A percentile compares a stretch with the other conserved stretches of the same genome.
These are phyloP conservation scores for Hanseniaspora vineae DNA, from an alignment of 805 yeast species.

Conservation along the genomic window DNA sequence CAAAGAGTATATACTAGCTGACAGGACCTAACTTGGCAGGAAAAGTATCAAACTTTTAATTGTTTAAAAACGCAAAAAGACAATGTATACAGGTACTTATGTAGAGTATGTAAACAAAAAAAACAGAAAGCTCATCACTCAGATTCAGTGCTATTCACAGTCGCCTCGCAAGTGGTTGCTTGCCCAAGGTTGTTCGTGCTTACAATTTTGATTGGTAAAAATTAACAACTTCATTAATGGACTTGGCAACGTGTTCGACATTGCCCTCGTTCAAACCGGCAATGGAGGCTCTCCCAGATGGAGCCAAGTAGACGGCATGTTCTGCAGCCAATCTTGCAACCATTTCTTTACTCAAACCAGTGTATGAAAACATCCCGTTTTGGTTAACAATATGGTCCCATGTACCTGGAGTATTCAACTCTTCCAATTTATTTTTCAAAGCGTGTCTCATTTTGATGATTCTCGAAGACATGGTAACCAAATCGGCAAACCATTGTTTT, in stretches of 20 bases:
- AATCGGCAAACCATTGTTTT: constrained; percentile 72
- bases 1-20: too few species aligned
- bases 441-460: constrained; percentile 66
- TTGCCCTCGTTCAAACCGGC: constrained; percentile 82
- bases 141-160: too few species aligned
- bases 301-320: constrained; percentile 71
- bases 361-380: constrained; percentile 94
- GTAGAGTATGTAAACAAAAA: too few species aligned
- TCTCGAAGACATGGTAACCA: constrained; percentile 77
- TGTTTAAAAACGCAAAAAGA: too few species aligned
- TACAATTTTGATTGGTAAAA: constrained; percentile 8
- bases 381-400: constrained; percentile 89
- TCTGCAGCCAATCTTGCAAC: constrained; percentile 61
- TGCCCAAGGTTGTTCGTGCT: too few species aligned
- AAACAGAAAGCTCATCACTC: too few species aligned
- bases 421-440: constrained; percentile 46
- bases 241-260: constrained; percentile 63
- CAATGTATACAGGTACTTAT: too few species aligned
- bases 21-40: too few species aligned
- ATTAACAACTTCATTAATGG: constrained; percentile 67
- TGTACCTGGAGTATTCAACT: constrained; percentile 68
- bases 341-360: constrained; percentile 71
- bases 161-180: too few species aligned
- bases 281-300: constrained; percentile 82
- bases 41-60: too few species aligned